Percentiles rank a stretch among this genome's conserved stretches.
Evolutionary conservation across 768 basidiomycete genomes (phyloP).

Genomic region (Phlegmacium glaucopus): DNA sequence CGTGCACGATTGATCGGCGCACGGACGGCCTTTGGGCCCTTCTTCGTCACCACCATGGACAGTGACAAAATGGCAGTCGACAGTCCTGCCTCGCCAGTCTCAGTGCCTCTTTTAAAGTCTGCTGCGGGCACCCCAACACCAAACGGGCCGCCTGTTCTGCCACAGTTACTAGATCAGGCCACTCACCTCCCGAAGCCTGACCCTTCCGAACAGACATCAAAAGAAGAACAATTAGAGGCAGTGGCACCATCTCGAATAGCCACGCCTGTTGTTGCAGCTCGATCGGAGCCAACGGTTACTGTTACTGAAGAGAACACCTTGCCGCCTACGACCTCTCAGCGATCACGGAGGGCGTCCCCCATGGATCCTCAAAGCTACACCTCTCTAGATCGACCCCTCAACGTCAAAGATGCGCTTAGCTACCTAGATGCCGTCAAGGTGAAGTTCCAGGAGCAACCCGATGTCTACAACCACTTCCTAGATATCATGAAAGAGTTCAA

Average conservation of each 20-base stretch:
- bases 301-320: constrained; percentile 3
- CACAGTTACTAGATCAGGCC: not conserved
- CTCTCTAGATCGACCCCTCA: constrained; percentile 61
- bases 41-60: not conserved
- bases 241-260: constrained; percentile 5
- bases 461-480: constrained; percentile 91
- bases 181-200: constrained; percentile 8
- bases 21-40: not conserved
- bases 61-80: not conserved
- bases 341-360: constrained; percentile 21
- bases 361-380: constrained; percentile 28
- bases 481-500: constrained; percentile 99
- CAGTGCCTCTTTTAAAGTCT: not conserved
- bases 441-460: constrained; percentile 89
- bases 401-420: constrained; percentile 90
- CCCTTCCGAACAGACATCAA: constrained; percentile 1
- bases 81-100: not conserved
- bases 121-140: not conserved
- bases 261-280: not conserved
- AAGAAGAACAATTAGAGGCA: not conserved
- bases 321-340: constrained; percentile 11
- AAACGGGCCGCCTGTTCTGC: not conserved
- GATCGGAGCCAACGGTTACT: constrained; percentile 4
- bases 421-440: constrained; percentile 93
- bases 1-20: not conserved